Percentiles rank a stretch among this genome's conserved stretches.
Evolutionary conservation across 2,329 filamentous ascomycete genomes (phyloP).

Genomic region (Neonectria magnoliae): DNA sequence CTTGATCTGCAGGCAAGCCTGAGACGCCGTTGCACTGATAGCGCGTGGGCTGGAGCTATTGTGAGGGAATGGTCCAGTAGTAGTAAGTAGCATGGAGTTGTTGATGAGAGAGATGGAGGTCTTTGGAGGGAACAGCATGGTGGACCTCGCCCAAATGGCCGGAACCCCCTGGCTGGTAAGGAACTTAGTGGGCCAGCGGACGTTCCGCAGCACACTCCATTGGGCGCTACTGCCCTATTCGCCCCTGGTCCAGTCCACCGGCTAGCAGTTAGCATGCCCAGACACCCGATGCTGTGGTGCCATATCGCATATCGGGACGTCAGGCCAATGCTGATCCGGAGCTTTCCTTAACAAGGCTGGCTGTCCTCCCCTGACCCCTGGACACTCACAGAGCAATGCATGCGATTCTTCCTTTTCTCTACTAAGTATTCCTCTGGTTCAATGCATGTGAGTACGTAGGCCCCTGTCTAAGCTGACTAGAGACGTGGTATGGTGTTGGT

Average conservation of each 20-base stretch:
- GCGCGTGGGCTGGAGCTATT: not conserved
- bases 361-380: not conserved
- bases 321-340: conserved; percentile 7
- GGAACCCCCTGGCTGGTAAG: not conserved
- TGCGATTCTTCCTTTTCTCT: not conserved
- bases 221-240: not conserved
- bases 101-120: not conserved
- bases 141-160: not conserved
- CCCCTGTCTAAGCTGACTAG: not conserved
- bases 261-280: no score
- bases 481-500: not conserved
- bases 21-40: not conserved
- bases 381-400: not conserved
- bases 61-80: not conserved
- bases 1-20: not conserved
- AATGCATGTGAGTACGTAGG: not conserved
- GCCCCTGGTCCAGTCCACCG: not conserved
- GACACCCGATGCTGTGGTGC: not conserved
- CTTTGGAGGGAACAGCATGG: not conserved
- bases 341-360: not conserved
- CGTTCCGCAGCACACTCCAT: not conserved
- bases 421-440: not conserved
- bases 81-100: not conserved
- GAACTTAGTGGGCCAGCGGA: not conserved
- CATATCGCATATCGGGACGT: conserved; percentile 8